These are phyloP conservation scores for Calocybe gangraenosa DNA, from an alignment of 768 basidiomycete genomes.

Conservation along the genomic window DNA sequence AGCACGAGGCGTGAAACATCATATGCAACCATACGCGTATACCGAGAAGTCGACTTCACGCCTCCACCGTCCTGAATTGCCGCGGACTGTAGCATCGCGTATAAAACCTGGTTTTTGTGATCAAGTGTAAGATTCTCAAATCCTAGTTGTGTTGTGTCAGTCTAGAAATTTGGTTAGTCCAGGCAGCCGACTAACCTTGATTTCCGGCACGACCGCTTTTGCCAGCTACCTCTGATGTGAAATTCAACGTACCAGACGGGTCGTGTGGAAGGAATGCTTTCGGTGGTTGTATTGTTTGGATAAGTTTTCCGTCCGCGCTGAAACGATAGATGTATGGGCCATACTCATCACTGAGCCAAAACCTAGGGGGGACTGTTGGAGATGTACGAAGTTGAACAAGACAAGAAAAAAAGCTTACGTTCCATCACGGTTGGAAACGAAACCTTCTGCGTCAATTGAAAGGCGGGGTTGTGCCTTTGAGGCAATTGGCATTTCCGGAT, in stretches of 20 bases:
- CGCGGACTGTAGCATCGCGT: slow-evolving; percentile 60
- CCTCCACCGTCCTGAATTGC: slow-evolving; percentile 58
- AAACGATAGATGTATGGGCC: slow-evolving; percentile 63
- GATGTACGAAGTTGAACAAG: neutral
- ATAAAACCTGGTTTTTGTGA: slow-evolving; percentile 42
- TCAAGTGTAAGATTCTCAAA: slow-evolving; percentile 59
- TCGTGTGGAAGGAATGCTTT: slow-evolving; percentile 49
- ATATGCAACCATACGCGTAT: slow-evolving; percentile 55
- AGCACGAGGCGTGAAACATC: slow-evolving; percentile 35
- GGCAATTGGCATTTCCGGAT: slow-evolving; percentile 45
- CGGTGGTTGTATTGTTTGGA: slow-evolving; percentile 57
- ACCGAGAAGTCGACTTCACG: slow-evolving; percentile 41
- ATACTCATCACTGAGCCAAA: slow-evolving; percentile 69
- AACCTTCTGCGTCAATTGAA: slow-evolving; percentile 54
- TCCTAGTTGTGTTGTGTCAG: slow-evolving; percentile 27
- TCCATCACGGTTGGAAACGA: slow-evolving; percentile 55
- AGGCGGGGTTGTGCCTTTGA: slow-evolving; percentile 39
- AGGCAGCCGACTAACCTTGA: slow-evolving; percentile 35
- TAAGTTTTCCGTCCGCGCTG: slow-evolving; percentile 38
- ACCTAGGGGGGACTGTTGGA: slow-evolving; percentile 26
- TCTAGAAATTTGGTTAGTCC: too few species aligned
- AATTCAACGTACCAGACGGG: slow-evolving; percentile 41
- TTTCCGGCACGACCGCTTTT: slow-evolving; percentile 51
- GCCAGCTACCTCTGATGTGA: slow-evolving; percentile 46
- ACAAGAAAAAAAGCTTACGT: slow-evolving; percentile 26